phyloP scores from a whole-genome alignment of 495 filamentous ascomycete species.

The Pyrenula aspistea region DNA sequence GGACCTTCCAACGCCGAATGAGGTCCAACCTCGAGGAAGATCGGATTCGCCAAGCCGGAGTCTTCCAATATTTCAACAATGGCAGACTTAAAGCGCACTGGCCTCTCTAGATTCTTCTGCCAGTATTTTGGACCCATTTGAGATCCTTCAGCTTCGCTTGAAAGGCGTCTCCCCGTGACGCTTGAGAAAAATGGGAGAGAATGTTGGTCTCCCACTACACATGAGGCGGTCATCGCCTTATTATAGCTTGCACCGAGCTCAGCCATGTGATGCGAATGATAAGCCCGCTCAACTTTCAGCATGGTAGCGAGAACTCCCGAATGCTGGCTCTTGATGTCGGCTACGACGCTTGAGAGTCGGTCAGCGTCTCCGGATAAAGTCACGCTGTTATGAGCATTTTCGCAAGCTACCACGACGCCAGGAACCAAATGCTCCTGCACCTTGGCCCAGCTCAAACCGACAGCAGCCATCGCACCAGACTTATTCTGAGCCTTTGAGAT shows the following conservation, averaged over 20 bases:
- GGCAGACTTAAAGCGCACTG: slow-evolving; percentile 23
- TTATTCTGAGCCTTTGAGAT: neutral
- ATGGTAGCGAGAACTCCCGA: slow-evolving; percentile 11
- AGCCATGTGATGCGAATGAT: slow-evolving; percentile 31
- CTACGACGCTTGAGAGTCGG: slow-evolving; percentile 23
- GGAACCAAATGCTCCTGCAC: slow-evolving; percentile 14
- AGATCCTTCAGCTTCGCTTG: slow-evolving; percentile 9
- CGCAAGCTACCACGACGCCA: slow-evolving; percentile 10
- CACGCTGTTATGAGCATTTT: slow-evolving; percentile 19
- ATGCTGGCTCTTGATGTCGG: slow-evolving; percentile 11
- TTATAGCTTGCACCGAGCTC: slow-evolving; percentile 10
- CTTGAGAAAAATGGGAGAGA: slow-evolving; percentile 16
- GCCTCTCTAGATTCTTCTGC: slow-evolving; percentile 17
- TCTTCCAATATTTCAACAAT: slow-evolving; percentile 11
- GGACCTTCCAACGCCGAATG: slow-evolving; percentile 27
- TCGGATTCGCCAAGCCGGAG: slow-evolving; percentile 13
- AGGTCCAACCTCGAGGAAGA: slow-evolving; percentile 34
- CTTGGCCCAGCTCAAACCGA: slow-evolving; percentile 22
- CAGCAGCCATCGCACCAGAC: slow-evolving; percentile 24
- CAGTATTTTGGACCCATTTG: slow-evolving; percentile 17
- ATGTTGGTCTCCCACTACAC: slow-evolving; percentile 8
- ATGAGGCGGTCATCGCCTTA: slow-evolving; percentile 13
- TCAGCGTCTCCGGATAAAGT: slow-evolving; percentile 22
- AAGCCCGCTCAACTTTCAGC: slow-evolving; percentile 29
- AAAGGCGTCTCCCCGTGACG: slow-evolving; percentile 15